These are phyloP conservation scores for Eragrostis curvula DNA, from an alignment of 176 grass and related monocot genomes.

Conservation along the genomic window DNA sequence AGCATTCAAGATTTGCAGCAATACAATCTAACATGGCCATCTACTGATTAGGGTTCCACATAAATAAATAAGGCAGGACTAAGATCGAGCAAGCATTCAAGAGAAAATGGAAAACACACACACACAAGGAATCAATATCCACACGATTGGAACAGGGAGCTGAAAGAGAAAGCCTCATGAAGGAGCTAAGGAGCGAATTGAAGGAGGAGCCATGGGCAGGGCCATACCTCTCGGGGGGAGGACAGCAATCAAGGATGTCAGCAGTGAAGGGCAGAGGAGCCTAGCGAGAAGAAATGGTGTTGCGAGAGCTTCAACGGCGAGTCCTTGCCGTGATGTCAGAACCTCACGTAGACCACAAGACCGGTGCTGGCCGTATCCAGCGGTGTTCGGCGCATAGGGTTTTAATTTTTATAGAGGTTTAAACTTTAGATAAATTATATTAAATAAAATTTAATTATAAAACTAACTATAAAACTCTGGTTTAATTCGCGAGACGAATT, in stretches of 20 bases:
- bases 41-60: neutral
- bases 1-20: conserved; percentile 41
- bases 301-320: neutral
- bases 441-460: too few relatives aligned
- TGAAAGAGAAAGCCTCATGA: neutral
- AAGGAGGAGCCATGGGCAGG: conserved; percentile 17
- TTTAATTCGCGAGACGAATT: too few relatives aligned
- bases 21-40: conserved; percentile 24
- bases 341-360: conserved; percentile 29
- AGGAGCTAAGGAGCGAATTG: conserved; percentile 12
- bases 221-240: conserved; percentile 41
- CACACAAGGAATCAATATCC: neutral
- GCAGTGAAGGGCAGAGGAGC: neutral
- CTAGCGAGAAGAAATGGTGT: neutral
- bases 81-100: neutral
- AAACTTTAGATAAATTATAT: too few relatives aligned
- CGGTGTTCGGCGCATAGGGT: too few relatives aligned
- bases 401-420: too few relatives aligned
- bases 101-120: neutral
- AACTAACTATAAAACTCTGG: too few relatives aligned
- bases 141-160: conserved; percentile 23
- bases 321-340: conserved; percentile 31
- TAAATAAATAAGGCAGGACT: conserved; percentile 6
- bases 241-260: neutral
- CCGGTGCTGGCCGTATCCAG: neutral